These are phyloP conservation scores for Excoecaria agallocha DNA, from an alignment of 345 rosid species.

Conservation along the genomic window DNA sequence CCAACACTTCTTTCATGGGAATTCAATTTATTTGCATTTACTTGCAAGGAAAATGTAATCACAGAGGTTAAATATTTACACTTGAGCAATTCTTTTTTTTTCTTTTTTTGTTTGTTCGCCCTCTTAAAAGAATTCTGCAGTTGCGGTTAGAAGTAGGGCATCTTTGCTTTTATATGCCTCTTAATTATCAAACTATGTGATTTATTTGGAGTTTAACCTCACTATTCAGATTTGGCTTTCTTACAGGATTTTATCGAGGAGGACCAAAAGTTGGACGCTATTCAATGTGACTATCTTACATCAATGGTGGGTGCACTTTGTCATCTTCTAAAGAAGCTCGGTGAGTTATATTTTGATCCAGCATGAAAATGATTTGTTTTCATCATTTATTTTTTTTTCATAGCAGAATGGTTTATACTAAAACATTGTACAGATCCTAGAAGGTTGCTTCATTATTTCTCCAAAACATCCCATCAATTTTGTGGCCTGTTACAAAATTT, in stretches of 20 bases:
- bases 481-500: neutral
- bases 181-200: neutral
- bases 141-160: neutral
- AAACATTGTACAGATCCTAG: neutral
- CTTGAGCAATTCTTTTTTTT: neutral
- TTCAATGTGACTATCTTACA: conserved; percentile 33
- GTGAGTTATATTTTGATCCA: conserved; percentile 38
- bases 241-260: conserved; percentile 40
- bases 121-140: neutral
- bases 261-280: conserved; percentile 42
- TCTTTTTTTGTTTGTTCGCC: neutral
- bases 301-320: conserved; percentile 71
- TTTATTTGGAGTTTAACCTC: neutral
- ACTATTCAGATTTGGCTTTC: conserved; percentile 11
- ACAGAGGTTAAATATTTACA: neutral
- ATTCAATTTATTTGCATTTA: neutral
- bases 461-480: neutral
- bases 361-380: neutral
- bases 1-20: neutral
- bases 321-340: conserved; percentile 59
- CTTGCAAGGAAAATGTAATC: neutral
- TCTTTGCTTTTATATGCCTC: neutral
- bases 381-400: neutral
- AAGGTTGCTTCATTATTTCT: neutral
- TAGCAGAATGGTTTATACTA: neutral